phyloP scores from a whole-genome alignment of 2,329 filamentous ascomycete genomes.

The Fonsecaea pedrosoi region DNA sequence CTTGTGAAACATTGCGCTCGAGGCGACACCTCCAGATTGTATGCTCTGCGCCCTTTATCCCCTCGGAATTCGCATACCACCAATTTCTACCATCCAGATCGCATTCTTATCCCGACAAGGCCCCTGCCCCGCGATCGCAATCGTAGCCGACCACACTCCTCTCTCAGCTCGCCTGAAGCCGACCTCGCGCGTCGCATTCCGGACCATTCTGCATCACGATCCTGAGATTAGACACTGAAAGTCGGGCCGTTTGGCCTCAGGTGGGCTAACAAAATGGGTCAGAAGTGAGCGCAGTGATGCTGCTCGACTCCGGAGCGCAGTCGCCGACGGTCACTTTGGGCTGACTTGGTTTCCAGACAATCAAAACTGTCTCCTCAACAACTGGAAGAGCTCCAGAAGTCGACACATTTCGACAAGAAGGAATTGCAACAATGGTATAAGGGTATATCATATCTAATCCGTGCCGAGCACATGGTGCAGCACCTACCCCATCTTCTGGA shows the following conservation, averaged over 20 bases:
- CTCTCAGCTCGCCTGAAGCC: conserved; percentile 12
- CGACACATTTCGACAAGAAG: conserved; percentile 99
- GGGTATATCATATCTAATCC: conserved; percentile 64
- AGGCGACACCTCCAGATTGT: neutral
- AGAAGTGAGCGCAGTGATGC: conserved; percentile 31
- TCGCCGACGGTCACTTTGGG: neutral
- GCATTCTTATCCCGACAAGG: neutral
- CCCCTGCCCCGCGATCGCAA: conserved; percentile 17
- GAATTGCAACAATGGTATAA: conserved; percentile 99
- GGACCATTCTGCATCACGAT: conserved; percentile 3
- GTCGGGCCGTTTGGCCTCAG: conserved; percentile 31
- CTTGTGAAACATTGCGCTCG: conserved; percentile 4
- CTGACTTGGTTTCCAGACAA: conserved; percentile 66
- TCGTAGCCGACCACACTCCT: conserved; percentile 12
- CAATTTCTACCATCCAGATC: neutral
- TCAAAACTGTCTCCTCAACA: conserved; percentile 98
- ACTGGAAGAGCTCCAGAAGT: conserved; percentile 92
- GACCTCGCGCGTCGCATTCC: conserved; percentile 12
- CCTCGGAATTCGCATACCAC: neutral
- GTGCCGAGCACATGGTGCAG: neutral
- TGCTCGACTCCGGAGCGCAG: neutral
- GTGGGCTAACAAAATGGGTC: conserved; percentile 34
- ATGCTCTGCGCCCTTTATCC: neutral
- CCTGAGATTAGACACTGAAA: conserved; percentile 15
- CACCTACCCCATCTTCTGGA: neutral